Base-by-base conservation (phyloP, 352 stramenopile species). In the Phytophthora pistaciae region DNA sequence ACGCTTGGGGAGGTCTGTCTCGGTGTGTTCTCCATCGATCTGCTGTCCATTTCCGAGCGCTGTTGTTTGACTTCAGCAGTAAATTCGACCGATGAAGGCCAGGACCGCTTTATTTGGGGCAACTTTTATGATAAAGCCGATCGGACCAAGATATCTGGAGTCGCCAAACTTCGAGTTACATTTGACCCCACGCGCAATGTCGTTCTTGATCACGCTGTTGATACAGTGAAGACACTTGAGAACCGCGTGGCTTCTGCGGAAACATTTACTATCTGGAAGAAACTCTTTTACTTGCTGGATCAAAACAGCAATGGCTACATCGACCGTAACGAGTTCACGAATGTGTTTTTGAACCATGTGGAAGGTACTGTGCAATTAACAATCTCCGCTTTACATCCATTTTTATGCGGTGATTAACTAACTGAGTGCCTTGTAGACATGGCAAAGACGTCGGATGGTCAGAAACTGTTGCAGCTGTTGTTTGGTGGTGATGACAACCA, bases 281-380 rank as follows among this genome's bases (percentile, higher is more conserved):
- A 90, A 60, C 62, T 95, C 1, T 95, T 93, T 46, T 91, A 93
- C 44, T 44, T 78, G 6, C 53, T 95, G 10, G 87, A 95, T 31
- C 53, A 52, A 4, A 77, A 93, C 29, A 60, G 71, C 7, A 90
- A 92, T 42, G 84, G 83, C 0, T 68, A 66, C 0, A 86, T 95
- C 48, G 84, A 90, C 31, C 53, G 80, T 16, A 62, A 66, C 8
- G 87, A 95, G 74, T 91, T 95, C 66, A 84, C 72, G 0, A 55
- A 73, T 1, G 48, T 88, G 6, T 87, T 91, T 50, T 4, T 77
- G 4, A 23, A 70, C 14, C 72, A 89, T 49, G 40, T 74, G 3
- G 61, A 86, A 4, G 79, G 85, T 91, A 75, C 20, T 56, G 7
- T 36, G 16, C 29, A 20, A 5, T 23, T n/a, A 33, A 25, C 14